These are phyloP conservation scores for Trametes hirsuta DNA, from an alignment of 1,284 basidiomycete species.

Conservation along the genomic window DNA sequence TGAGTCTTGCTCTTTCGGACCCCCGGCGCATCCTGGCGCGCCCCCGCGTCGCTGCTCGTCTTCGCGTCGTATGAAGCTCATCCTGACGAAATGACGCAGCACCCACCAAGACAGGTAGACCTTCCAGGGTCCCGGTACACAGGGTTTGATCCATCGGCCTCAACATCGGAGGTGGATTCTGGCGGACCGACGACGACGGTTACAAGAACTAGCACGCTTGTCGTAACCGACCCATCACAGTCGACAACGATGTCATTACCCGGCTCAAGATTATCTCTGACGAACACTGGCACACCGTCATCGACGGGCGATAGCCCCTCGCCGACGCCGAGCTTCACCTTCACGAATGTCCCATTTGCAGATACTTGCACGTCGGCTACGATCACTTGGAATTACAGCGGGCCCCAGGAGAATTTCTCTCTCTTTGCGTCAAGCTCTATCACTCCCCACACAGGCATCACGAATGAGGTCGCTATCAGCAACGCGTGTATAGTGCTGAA, in stretches of 20 bases:
- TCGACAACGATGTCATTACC: background rate
- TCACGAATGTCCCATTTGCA: conserved; percentile 7
- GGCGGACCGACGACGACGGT: background rate
- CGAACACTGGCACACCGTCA: background rate
- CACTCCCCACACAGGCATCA: background rate
- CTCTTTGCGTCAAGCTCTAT: background rate
- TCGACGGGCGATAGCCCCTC: background rate
- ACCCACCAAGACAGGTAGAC: background rate
- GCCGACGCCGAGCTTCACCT: conserved; percentile 13
- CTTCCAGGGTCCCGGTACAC: background rate
- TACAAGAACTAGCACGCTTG: background rate
- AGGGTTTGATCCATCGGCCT: background rate
- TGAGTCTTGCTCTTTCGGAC: background rate
- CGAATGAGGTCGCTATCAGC: background rate
- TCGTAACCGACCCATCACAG: background rate
- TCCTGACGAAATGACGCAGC: no score
- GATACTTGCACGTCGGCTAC: conserved; percentile 21
- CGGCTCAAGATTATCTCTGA: background rate
- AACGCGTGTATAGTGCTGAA: conserved; percentile 7
- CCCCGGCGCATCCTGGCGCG: background rate
- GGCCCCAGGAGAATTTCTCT: conserved; percentile 9
- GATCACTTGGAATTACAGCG: conserved; percentile 27
- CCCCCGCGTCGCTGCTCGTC: background rate
- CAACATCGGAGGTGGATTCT: background rate
- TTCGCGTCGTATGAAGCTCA: background rate